These are phyloP conservation scores for Aspergillus melleus DNA, from an alignment of 2,329 filamentous ascomycete species.

Conservation along the genomic window DNA sequence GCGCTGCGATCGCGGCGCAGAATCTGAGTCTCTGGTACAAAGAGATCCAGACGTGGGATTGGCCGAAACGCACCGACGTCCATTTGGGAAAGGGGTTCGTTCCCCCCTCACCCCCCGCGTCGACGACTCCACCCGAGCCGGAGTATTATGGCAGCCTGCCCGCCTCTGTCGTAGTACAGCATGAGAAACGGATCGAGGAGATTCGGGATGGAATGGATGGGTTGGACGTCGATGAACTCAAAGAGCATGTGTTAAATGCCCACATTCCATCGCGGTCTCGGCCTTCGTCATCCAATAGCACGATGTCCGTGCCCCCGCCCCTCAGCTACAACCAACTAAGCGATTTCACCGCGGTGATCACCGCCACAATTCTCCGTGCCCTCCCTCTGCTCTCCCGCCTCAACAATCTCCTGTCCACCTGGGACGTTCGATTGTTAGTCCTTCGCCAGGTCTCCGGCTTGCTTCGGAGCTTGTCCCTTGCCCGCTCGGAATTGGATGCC, in stretches of 20 bases:
- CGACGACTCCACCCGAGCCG: constrained; percentile 16
- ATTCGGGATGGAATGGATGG: constrained; percentile 57
- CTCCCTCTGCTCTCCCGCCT: constrained; percentile 78
- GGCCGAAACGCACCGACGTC: constrained; percentile 47
- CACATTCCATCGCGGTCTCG: constrained; percentile 67
- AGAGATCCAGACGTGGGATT: constrained; percentile 61
- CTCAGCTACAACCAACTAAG: constrained; percentile 70
- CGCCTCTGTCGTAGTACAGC: constrained; percentile 61
- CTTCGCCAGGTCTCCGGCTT: constrained; percentile 71
- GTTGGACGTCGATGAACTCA: constrained; percentile 69
- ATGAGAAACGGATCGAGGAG: constrained; percentile 72
- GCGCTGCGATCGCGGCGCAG: constrained; percentile 60
- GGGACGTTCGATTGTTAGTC: constrained; percentile 75
- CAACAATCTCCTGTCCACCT: constrained; percentile 70
- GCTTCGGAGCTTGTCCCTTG: constrained; percentile 59
- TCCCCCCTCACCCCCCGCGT: constrained; percentile 22
- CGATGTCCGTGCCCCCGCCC: constrained; percentile 43
- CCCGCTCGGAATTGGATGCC: constrained; percentile 34
- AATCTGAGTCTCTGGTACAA: constrained; percentile 59
- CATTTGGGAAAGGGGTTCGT: constrained; percentile 45
- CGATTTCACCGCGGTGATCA: constrained; percentile 86
- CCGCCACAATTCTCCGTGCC: constrained; percentile 85
- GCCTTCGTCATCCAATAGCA: constrained; percentile 48
- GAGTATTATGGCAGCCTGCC: constrained; percentile 72
- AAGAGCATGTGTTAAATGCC: constrained; percentile 79